Evolutionary conservation across 331 rosid genomes (phyloP).

Genomic region (Pyracantha coccinea): DNA sequence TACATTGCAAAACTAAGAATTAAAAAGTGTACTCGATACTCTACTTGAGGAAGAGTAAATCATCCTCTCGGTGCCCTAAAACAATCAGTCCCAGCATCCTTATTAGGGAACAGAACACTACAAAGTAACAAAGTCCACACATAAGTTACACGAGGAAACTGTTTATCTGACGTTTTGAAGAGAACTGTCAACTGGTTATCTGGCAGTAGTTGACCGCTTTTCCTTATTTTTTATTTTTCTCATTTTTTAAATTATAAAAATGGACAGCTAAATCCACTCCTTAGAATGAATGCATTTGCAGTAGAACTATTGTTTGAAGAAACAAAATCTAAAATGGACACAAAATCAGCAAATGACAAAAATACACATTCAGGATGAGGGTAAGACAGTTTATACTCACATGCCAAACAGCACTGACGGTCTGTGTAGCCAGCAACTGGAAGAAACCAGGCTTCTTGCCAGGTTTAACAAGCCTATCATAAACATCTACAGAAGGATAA

Average conservation of each 20-base stretch:
- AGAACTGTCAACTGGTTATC: not conserved
- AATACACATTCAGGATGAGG: not conserved
- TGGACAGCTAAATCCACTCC: not conserved
- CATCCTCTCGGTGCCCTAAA: not conserved
- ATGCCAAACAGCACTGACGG: slow-evolving; percentile 97
- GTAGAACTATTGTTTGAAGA: not conserved
- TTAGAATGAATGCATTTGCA: not conserved
- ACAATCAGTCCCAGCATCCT: not conserved
- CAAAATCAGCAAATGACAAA: not conserved
- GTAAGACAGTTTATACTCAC: slow-evolving; percentile 43
- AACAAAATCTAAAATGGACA: not conserved
- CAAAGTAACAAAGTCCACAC: not conserved
- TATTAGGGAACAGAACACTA: not conserved
- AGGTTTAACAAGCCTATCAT: slow-evolving; percentile 68
- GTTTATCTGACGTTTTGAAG: not conserved
- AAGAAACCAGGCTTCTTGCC: slow-evolving; percentile 90
- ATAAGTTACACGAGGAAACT: not conserved
- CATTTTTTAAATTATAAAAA: not conserved
- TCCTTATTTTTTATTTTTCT: not conserved
- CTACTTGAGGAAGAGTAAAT: not conserved
- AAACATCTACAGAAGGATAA: slow-evolving; percentile 59
- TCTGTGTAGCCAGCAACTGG: slow-evolving; percentile 94
- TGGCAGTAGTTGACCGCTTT: not conserved
- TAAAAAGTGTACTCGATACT: no score
- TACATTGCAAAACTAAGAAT: no score